phyloP scores from a whole-genome alignment of 139 green algal genomes.

The Chlorella sp. region DNA sequence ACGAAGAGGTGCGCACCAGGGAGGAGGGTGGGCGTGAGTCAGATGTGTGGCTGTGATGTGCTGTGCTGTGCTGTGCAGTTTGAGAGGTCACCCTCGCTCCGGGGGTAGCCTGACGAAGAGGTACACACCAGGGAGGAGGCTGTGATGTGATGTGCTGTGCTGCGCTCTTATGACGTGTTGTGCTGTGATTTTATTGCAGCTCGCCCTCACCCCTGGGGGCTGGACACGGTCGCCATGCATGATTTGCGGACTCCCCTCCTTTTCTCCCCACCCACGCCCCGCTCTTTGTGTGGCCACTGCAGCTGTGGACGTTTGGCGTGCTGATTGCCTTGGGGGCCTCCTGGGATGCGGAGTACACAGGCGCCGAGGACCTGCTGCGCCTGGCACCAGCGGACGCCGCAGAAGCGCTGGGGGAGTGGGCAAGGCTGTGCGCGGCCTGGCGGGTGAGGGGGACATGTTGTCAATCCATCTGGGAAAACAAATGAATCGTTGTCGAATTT shows the following conservation, averaged over 20 bases:
- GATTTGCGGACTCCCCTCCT: not conserved
- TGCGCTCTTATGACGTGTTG: no score
- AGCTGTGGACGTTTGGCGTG: conserved; percentile 24
- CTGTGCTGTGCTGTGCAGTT: not conserved
- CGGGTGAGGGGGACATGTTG: not conserved
- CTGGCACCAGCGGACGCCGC: not conserved
- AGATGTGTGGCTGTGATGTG: not conserved
- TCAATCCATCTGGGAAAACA: no score
- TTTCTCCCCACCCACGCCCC: no score
- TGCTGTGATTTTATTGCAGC: no score
- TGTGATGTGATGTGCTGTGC: no score
- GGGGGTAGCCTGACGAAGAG: not conserved
- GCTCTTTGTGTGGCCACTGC: not conserved
- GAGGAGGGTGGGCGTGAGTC: no score
- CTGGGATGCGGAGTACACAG: not conserved
- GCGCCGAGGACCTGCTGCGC: not conserved
- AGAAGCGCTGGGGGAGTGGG: not conserved
- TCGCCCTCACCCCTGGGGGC: no score
- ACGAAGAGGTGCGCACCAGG: no score
- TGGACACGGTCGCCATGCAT: not conserved
- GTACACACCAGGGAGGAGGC: no score
- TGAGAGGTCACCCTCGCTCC: no score
- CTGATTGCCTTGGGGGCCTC: not conserved
- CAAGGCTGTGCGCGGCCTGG: not conserved
- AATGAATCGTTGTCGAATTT: no score